These are phyloP conservation scores for Gentiana macrophylla DNA, from an alignment of 257 asterid species.

Conservation along the genomic window DNA sequence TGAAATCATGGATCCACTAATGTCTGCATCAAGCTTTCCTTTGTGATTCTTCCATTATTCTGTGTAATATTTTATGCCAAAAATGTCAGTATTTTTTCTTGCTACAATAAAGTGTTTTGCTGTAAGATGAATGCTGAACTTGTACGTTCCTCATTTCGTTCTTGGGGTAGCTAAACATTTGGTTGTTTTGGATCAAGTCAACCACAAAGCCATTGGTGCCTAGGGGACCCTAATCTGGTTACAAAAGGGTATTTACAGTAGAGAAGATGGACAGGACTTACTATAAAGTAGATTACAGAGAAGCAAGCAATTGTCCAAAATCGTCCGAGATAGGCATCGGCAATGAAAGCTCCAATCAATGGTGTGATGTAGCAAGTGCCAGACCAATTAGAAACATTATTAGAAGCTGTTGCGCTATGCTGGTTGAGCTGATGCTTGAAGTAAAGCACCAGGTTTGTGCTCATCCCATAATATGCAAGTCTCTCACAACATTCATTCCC, in stretches of 20 bases:
- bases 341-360: slow-evolving; percentile 58
- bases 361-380: slow-evolving; percentile 76
- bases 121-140: too few relatives aligned
- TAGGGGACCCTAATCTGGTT: too few relatives aligned
- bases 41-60: too few relatives aligned
- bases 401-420: slow-evolving; percentile 47
- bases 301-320: slow-evolving; percentile 66
- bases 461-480: slow-evolving; percentile 73
- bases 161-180: too few relatives aligned
- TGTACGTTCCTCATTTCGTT: too few relatives aligned
- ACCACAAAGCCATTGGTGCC: too few relatives aligned
- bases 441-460: slow-evolving; percentile 40
- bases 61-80: too few relatives aligned
- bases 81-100: too few relatives aligned
- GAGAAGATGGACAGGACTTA: slow-evolving; percentile 15
- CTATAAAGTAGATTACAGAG: slow-evolving; percentile 54
- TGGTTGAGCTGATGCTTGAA: slow-evolving; percentile 45
- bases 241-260: slow-evolving; percentile 10
- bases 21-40: too few relatives aligned
- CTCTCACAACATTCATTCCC: slow-evolving; percentile 67
- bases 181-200: too few relatives aligned
- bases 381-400: slow-evolving; percentile 53
- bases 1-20: too few relatives aligned
- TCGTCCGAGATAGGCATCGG: slow-evolving; percentile 70
- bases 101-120: too few relatives aligned